Base-by-base conservation (phyloP, 192 early-diverging fungal genomes). In the Blastocladiella britannica region DNA sequence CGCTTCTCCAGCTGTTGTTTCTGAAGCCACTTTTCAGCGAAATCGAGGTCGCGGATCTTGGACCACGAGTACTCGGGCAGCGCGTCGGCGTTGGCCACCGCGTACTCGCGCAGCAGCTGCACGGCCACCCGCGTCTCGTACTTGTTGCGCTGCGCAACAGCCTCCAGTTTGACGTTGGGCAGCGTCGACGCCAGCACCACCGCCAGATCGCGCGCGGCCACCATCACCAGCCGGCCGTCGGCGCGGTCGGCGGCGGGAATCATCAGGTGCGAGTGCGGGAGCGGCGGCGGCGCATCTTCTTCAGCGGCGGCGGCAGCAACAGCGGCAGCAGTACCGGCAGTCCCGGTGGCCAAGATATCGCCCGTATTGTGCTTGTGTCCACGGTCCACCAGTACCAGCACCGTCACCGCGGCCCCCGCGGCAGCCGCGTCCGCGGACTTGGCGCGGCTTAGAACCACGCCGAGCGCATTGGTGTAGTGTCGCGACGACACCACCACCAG, bases 11-110 rank as follows among this genome's bases (percentile, higher is more conserved):
- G 65, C 0, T 55, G 54, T 5, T 62, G 57, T 61, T 82, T 89
- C 57, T 84, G 79, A 27, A 71, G 58, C 27, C 77, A 62, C 56
- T 74, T 72, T 57, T 86, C 75, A 62, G 89, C 84, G 66, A 94
- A 93, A 15, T 93, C 90, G 9, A 92, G 62, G 26, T 89, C 81
- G 26, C 84, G 80, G 57, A 97, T 78, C 64, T 88, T 91, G 47
- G 64, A 64, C 86, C 86, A 94, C 51, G 88, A 84, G 54, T 80
- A 80, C 62, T 93, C 93, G 3, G 58, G 23, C 23, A 60, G 37
- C 29, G 23, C 53, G 7, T 51, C 26, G 29, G 58, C 65, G 54
- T 62, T 61, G 51, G 62, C 60, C 5, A 29, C 30, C 25, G 59
- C 57, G 58, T 67, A 68, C 4, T 54, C 52, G 43, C 61, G 43